Base-by-base conservation (phyloP, 768 basidiomycete species). In the Suillus decipiens region DNA sequence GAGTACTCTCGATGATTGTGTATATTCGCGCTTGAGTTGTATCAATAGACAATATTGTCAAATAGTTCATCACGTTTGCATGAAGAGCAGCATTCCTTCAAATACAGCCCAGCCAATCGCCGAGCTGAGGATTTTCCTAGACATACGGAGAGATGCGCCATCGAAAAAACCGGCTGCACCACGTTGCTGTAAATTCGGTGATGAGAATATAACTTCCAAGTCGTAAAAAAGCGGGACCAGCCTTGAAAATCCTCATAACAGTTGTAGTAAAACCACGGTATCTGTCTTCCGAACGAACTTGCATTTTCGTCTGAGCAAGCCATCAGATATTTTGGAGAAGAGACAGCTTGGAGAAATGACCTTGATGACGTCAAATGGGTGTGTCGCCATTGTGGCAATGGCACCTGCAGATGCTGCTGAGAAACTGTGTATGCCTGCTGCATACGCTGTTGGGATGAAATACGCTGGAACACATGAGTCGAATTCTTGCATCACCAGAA, bases 331-430 rank as follows among this genome's bases (percentile, higher is more conserved):
- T 39, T 24, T 53, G 41, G 15, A 31, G 37, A n/a, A 15, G 4
- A 60, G 24, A 36, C 33, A 24, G 1, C 31, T 36, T 31, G 3
- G n/a, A 15, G 43, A 14, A 55, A 58, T n/a, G 65, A 92, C 94
- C 83, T 98, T 98, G 67, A 97, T 83, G 48, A 95, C 93, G 72
- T 98, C 95, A 67, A 96, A 96, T 2, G 96, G 96, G 68, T 95
- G 93, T 2, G 96, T 98, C 2, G 82, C 82, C 60, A 95, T 75
- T 0, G 95, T 96, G 1, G 94, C 94, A 59, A 95, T 80, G 2
- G 87, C 88, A 2, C 95, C 92, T 10, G 95, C 95, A 1, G 86
- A 80, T 0, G 93, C 92, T 10, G 89, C 95, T 45, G 89, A 84
- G 41, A 85, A 70, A 34, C 82, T 80, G 71, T 93, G 89, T 50